Conservation (phyloP, 192 early-diverging fungal genomes). For the Coemansia sp. region DNA sequence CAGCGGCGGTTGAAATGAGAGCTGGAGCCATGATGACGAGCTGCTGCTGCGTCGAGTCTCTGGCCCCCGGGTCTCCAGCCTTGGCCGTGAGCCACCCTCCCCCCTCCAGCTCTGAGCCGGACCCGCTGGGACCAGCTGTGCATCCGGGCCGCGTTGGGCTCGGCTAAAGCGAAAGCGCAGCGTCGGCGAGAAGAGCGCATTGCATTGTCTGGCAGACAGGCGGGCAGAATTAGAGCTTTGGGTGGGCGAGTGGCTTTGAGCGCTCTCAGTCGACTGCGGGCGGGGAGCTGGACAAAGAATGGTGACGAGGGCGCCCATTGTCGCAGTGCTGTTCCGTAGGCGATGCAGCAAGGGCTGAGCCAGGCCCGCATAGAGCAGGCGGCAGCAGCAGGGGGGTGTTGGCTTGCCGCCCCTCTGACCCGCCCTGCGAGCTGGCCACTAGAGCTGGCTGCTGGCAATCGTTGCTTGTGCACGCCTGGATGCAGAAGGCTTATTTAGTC, state of each 20-base stretch:
- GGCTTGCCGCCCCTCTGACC: neutral
- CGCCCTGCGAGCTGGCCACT: neutral
- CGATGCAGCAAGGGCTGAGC: conserved; percentile 1
- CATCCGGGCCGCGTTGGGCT: neutral
- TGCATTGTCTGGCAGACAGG: conserved; percentile 3
- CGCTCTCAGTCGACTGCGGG: conserved; percentile 7
- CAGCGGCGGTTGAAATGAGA: neutral
- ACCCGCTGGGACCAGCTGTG: neutral
- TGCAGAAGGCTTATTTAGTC: conserved; percentile 10
- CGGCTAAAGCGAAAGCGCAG: conserved; percentile 9
- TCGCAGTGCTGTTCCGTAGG: neutral
- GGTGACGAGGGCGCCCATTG: conserved; percentile 1
- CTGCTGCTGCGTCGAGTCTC: too few species aligned
- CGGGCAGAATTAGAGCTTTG: conserved; percentile 12
- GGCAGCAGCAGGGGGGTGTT: neutral
- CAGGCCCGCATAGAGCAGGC: neutral
- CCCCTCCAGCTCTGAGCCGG: neutral
- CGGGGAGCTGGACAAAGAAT: neutral
- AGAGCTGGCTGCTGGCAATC: conserved; percentile 16
- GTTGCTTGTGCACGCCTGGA: conserved; percentile 14
- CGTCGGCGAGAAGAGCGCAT: conserved; percentile 4
- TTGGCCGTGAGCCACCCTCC: too few species aligned
- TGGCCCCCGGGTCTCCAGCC: too few species aligned
- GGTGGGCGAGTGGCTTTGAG: conserved; percentile 7
- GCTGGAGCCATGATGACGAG: neutral